These are phyloP conservation scores for Kwoniella europaea DNA, from an alignment of 768 basidiomycete genomes.

Conservation along the genomic window DNA sequence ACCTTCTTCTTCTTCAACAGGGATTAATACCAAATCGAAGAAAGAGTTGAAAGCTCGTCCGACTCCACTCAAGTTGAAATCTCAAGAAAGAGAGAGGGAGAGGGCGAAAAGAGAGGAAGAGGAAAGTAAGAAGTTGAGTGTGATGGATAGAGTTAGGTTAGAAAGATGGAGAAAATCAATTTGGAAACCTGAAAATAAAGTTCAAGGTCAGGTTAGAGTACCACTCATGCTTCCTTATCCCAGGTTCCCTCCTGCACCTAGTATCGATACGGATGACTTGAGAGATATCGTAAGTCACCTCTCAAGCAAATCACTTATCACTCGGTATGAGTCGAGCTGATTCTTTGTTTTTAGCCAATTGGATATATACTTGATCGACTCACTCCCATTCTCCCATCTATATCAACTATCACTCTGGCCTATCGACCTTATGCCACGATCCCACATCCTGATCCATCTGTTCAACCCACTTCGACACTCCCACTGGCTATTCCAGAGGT, in stretches of 20 bases:
- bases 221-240: slow-evolving; percentile 24
- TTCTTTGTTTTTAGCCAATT: slow-evolving; percentile 10
- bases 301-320: not conserved
- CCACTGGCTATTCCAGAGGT: slow-evolving; percentile 22
- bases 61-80: slow-evolving; percentile 13
- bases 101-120: not conserved
- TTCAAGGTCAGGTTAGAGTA: slow-evolving; percentile 12
- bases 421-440: slow-evolving; percentile 13
- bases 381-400: slow-evolving; percentile 21
- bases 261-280: not conserved
- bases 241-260: slow-evolving; percentile 19
- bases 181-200: not conserved
- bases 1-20: not conserved
- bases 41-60: slow-evolving; percentile 1
- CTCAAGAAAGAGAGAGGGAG: not conserved
- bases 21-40: not conserved
- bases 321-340: not conserved
- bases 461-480: not conserved
- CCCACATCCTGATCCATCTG: slow-evolving; percentile 2
- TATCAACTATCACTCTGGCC: slow-evolving; percentile 16
- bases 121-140: slow-evolving; percentile 8
- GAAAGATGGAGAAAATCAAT: slow-evolving; percentile 23
- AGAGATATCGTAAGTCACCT: slow-evolving; percentile 27
- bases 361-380: slow-evolving; percentile 26
- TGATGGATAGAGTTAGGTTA: slow-evolving; percentile 12